A percentile compares a stretch with the other conserved stretches of the same genome.
Conservation (phyloP, 345 rosid species). For the Rhodomyrtus tomentosa region DNA sequence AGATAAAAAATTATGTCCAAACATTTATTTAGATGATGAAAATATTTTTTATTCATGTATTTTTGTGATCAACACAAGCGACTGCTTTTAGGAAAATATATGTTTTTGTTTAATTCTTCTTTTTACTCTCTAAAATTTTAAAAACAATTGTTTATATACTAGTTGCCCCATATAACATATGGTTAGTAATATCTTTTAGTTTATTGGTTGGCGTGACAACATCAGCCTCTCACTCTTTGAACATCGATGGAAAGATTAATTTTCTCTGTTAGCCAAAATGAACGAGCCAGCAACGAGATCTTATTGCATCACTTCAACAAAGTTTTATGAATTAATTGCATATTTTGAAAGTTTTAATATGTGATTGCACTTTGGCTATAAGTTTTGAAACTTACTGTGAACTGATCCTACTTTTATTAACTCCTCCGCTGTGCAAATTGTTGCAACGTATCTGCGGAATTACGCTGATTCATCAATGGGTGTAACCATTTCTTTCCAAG, state of each 20-base stretch:
- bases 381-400: not conserved
- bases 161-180: not conserved
- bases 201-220: not conserved
- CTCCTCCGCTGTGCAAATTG: not conserved
- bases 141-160: not conserved
- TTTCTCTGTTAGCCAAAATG: not conserved
- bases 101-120: too few species aligned
- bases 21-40: not conserved
- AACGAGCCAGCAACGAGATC: not conserved
- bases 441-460: not conserved
- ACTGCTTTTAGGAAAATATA: too few species aligned
- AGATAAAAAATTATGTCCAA: too few species aligned
- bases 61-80: too few species aligned
- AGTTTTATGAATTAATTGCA: not conserved
- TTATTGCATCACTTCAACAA: not conserved
- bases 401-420: not conserved
- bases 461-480: not conserved
- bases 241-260: not conserved
- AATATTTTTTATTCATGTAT: too few species aligned
- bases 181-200: not conserved
- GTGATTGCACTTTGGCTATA: not conserved
- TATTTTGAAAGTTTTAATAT: not conserved
- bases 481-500: not conserved
- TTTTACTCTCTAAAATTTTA: not conserved
- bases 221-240: not conserved